Conservation (phyloP, 768 basidiomycete genomes). For the Amanita pallidorosea region DNA sequence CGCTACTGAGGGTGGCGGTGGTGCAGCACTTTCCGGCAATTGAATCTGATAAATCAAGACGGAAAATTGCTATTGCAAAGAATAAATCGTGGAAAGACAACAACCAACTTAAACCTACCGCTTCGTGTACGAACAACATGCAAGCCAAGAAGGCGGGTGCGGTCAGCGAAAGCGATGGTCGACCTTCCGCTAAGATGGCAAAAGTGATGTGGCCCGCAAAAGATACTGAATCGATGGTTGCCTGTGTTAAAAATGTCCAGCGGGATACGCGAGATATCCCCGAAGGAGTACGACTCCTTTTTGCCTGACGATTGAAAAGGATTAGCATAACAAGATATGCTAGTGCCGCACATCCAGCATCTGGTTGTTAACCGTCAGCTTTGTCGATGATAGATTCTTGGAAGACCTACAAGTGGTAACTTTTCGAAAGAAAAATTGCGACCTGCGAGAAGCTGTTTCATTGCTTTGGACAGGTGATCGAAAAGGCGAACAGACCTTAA, state of each 20-base stretch:
- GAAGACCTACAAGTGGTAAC: constrained; percentile 47
- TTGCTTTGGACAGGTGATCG: not conserved
- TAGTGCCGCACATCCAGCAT: constrained; percentile 62
- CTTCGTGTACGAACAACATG: constrained; percentile 71
- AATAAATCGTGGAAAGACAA: not conserved
- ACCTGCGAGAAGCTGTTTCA: constrained; percentile 20
- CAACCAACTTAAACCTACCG: constrained; percentile 37
- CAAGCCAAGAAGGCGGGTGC: constrained; percentile 81
- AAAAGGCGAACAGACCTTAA: constrained; percentile 37
- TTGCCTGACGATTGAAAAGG: constrained; percentile 65
- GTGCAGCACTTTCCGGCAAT: constrained; percentile 48
- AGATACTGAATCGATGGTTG: constrained; percentile 70
- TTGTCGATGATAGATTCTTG: not conserved
- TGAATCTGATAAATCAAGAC: constrained; percentile 77
- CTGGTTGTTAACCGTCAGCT: constrained; percentile 24
- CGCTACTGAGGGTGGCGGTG: constrained; percentile 13
- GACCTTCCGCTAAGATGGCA: constrained; percentile 75
- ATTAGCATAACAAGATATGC: constrained; percentile 57
- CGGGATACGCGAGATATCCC: constrained; percentile 70
- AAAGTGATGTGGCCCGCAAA: constrained; percentile 88
- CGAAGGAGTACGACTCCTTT: constrained; percentile 66
- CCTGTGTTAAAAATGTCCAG: constrained; percentile 76
- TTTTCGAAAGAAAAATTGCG: constrained; percentile 62
- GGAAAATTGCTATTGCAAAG: constrained; percentile 60
- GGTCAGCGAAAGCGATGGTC: constrained; percentile 69